Conservation (phyloP, 495 filamentous ascomycete species). For the Podospora pseudocomata region DNA sequence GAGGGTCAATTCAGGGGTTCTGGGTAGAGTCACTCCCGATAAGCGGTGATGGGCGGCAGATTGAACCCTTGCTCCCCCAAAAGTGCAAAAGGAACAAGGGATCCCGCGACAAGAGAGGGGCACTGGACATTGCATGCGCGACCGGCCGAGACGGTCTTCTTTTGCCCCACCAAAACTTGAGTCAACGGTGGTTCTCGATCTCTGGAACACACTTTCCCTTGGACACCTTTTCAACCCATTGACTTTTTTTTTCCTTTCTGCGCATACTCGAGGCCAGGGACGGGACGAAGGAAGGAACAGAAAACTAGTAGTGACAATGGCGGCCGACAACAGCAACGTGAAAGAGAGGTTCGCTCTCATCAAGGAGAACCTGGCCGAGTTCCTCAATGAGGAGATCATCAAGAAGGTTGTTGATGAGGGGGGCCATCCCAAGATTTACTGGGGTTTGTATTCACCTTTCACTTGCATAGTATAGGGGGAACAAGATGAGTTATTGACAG, state of each 20-base stretch:
- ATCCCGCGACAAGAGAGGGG: background rate
- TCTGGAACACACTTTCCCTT: too few relatives aligned
- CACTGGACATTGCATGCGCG: background rate
- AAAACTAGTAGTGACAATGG: slow-evolving; percentile 5
- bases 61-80: background rate
- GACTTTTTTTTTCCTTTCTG: background rate
- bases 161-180: slow-evolving; percentile 6
- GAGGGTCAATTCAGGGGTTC: background rate
- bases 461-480: background rate
- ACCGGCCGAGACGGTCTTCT: background rate
- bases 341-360: slow-evolving; percentile 55
- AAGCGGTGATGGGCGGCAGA: slow-evolving; percentile 17
- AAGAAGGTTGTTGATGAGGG: slow-evolving; percentile 69
- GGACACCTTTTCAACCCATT: background rate
- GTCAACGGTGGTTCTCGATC: background rate
- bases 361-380: slow-evolving; percentile 73
- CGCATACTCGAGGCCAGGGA: background rate
- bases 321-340: slow-evolving; percentile 12
- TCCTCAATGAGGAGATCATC: slow-evolving; percentile 83
- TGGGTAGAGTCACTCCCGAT: background rate
- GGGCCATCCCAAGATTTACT: slow-evolving; percentile 75
- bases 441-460: slow-evolving; percentile 52
- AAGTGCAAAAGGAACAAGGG: background rate
- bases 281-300: background rate
- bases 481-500: background rate